Base-by-base conservation (phyloP, 2,329 filamentous ascomycete species). In the Fusarium sp. region DNA sequence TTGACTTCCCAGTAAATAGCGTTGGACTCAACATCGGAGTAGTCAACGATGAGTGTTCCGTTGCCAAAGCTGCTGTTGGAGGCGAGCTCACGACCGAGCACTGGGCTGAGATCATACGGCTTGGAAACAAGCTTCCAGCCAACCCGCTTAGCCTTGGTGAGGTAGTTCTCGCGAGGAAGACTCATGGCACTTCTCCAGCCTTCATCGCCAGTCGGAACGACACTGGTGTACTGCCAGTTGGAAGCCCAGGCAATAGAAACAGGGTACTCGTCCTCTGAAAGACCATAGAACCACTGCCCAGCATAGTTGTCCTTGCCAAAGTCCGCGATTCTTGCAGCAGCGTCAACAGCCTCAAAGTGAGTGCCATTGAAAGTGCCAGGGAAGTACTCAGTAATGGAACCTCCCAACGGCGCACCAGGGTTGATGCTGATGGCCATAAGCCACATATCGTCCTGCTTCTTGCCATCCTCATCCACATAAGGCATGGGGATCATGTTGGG, bases 321-420 rank as follows among this genome's bases (percentile, higher is more conserved):
- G 54, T 82, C 80, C 1, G 78, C 73, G 8, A 80, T 73, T 12
- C 80, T 61, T 3, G 80, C 73, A 11, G 73, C 74, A 5, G 65
- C 68, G 12, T 80, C 79, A 16, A 79, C 70, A 15, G 79, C 69
- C n/a, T 74, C 69, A 66, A 90, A 92, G 76, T 89, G 87, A 0
- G 88, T 91, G n/a, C 90, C 90, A 70, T 92, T 90, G 81, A 91
- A 92, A 5, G 79, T 81, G 9, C 90, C 90, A 0, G 86, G 80
- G 80, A 87, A 88, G 76, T 90, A 90, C 76, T 90, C 79, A 2
- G 83, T 84, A 23, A 86, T 83, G 3, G 86, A 88, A 2, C 88
- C 88, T 14, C 88, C 88, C 0, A 86, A 79, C 0, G 88, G 88
- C 0, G 86, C 87, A 10, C 88, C 88, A 0, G 88, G 88, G 72